Evolutionary conservation across 371 early-diverging fungal species (phyloP).

Genomic region (Circinella umbellata): DNA sequence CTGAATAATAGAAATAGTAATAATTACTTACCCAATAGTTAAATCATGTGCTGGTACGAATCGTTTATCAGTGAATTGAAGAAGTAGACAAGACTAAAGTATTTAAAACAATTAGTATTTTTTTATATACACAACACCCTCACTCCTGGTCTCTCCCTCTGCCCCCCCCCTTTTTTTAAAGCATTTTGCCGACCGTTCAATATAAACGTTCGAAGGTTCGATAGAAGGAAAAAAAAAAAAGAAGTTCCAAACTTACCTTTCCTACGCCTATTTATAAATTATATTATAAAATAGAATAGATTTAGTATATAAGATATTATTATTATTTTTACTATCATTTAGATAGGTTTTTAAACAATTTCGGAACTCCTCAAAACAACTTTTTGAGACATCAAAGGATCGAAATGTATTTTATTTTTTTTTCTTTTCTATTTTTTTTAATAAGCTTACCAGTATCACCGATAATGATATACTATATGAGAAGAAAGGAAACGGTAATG

Average conservation of each 20-base stretch:
- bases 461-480: conserved; percentile 48
- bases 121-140: background rate
- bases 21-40: conserved; percentile 73
- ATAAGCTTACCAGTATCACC: conserved; percentile 44
- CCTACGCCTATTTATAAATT: conserved; percentile 22
- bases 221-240: background rate
- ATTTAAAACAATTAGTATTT: background rate
- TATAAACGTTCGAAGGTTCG: too few species aligned
- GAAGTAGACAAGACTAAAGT: conserved; percentile 74
- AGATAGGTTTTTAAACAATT: too few species aligned
- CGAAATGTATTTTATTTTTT: background rate
- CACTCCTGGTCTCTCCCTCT: background rate
- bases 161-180: background rate
- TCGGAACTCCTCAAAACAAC: too few species aligned
- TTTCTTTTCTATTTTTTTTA: too few species aligned
- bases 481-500: too few species aligned
- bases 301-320: background rate
- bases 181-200: background rate
- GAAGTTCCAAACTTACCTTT: conserved; percentile 17
- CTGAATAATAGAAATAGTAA: too few species aligned
- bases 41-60: conserved; percentile 84
- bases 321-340: too few species aligned
- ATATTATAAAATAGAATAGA: background rate
- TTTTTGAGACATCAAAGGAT: background rate
- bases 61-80: conserved; percentile 86